A percentile compares a stretch with the other conserved stretches of the same genome.
Conservation (phyloP, 257 asterid species). For the Scutellaria barbata region DNA sequence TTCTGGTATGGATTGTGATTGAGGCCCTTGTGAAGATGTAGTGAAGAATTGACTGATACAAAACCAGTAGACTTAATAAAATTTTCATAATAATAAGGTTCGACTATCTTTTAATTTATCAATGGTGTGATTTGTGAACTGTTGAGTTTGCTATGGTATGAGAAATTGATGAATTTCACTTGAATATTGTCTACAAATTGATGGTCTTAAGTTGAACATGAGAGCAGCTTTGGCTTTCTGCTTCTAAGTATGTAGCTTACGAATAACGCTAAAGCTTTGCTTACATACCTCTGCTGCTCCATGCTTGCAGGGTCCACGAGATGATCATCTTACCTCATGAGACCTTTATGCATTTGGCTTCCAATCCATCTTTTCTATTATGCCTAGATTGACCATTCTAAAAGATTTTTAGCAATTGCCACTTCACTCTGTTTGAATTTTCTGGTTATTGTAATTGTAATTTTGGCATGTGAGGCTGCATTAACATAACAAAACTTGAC, state of each 20-base stretch:
- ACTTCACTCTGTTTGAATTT: constrained; percentile 18
- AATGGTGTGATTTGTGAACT: neutral
- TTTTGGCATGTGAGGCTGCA: constrained; percentile 34
- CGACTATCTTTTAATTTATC: neutral
- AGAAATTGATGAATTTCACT: constrained; percentile 23
- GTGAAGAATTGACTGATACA: neutral
- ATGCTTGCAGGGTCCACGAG: constrained; percentile 17
- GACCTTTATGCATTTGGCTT: constrained; percentile 26
- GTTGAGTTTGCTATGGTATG: neutral
- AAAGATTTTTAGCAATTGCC: constrained; percentile 1
- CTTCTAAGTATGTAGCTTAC: constrained; percentile 1
- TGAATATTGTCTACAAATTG: constrained; percentile 6
- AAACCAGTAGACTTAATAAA: neutral
- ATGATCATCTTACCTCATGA: constrained; percentile 11
- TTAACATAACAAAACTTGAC: constrained; percentile 50
- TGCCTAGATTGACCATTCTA: constrained; percentile 11
- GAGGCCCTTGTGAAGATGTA: neutral
- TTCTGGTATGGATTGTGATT: neutral
- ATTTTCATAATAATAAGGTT: neutral
- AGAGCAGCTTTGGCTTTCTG: constrained; percentile 22
- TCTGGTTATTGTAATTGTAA: constrained; percentile 22
- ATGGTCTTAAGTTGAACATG: constrained; percentile 17
- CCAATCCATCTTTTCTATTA: constrained; percentile 17
- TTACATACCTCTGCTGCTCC: neutral
- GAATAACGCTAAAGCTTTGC: constrained; percentile 16